Evolutionary conservation across 768 basidiomycete species (phyloP), one percentile per base, ranked within the genome.

Genomic region (Mycena chlorophos): DNA sequence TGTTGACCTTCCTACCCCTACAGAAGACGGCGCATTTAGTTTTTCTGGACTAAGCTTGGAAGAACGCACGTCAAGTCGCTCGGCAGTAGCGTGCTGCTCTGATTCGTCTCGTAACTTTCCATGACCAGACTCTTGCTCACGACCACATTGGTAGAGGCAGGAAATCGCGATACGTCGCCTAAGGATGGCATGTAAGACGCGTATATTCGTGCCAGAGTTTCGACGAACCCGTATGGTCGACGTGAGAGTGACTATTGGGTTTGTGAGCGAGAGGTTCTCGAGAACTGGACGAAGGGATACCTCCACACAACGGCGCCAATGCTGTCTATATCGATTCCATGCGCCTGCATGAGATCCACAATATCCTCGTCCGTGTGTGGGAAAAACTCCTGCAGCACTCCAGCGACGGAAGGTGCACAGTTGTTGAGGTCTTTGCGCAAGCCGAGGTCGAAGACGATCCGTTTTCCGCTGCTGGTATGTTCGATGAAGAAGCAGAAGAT

Each of bases 101-200:
- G 54, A 34, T 48, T 19, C 3, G 37, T 46, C 14, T 54, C 59
- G 23, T 28, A 59, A 19, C 54, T 48, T 39, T 43, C 46, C 8
- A 30, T 19, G 22, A 46, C 52, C 26, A 48, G 42, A 4, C 37
- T 54, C 25, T 20, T 20, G 17, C 55, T 48, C n/a, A 63, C 31
- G 10, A 56, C 28, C 19, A 60, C 37, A 26, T 51, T 43, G 6
- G 55, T 60, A 16, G 58, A 49, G 0, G 47, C 5, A 10, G 62
- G 62, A 19, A 51, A 60, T 30, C 45, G 25, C 1, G 62, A 56
- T 50, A 58, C 55, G 34, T 63, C 62, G 42, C 62, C 61, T 55
- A 27, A 14, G 38, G 22, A 23, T 6, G 12, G 14, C 8, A 17
- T 20, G 40, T 17, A 10, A 17, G 22, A 29, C 42, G 3, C 3